Evolutionary conservation across 306 rosid genomes (phyloP), one percentile per base, ranked within the genome.

Genomic region (Psophocarpus tetragonolobus): DNA sequence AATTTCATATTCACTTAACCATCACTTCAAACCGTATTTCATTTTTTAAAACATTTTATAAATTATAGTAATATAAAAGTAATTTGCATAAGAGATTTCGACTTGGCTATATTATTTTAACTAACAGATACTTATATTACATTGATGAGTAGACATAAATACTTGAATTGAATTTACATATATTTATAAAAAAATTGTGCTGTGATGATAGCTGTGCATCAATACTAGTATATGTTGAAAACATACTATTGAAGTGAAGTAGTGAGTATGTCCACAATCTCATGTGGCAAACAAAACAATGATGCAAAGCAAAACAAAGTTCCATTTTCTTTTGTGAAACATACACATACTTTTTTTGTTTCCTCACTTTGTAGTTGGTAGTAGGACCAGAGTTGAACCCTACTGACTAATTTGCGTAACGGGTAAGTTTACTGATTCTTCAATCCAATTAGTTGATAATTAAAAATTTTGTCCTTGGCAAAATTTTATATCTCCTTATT

Each of bases 401-500:
- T 73, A 54, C 39, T 32, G 63, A 15, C 58, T 30, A 23, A 23
- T 62, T 56, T 58, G 23, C 56, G 9, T 58, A 29, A 79, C 64
- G 53, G 3, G 33, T 14, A 77, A 81, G 73, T 39, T 77, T 54
- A 30, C 11, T 29, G 32, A 24, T 42, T 27, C 35, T 18, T 48
- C 24, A 76, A 24, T 65, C 33, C 1, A 71, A 62, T 69, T 23
- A 47, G 10, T 33, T 53, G 35, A 68, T 33, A n/a, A 50, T 26
- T 63, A 76, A 76, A 70, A 75, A 61, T 10, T 15, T 73, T 71
- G 78, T 61, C 74, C 35, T 81, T 51, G 20, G 68, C 81, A 67
- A 26, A 26, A 39, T 35, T 71, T 68, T 30, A 8, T 56, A 20
- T 63, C 18, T 21, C 53, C 2, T 35, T 51, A 6, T 36, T 56